A percentile compares a stretch with the other conserved stretches of the same genome.
phyloP scores from a whole-genome alignment of 306 rosid genomes.

The Fragaria vesca region DNA sequence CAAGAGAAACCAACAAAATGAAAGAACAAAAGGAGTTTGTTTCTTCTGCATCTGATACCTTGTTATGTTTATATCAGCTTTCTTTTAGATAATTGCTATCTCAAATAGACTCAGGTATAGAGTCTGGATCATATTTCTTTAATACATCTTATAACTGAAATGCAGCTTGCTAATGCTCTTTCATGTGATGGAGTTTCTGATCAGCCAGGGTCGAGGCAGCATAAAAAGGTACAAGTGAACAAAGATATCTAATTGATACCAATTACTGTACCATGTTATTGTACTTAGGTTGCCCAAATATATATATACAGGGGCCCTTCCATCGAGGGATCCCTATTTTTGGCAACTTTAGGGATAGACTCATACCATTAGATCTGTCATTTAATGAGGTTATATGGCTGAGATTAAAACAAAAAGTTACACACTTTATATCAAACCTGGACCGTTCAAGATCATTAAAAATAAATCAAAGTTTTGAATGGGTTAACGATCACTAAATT shows the following conservation, averaged over 20 bases:
- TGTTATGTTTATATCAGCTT: not conserved
- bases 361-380: no score
- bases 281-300: not conserved
- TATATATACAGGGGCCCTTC: not conserved
- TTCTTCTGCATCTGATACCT: not conserved
- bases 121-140: constrained; percentile 21
- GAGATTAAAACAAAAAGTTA: no score
- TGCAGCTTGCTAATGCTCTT: constrained; percentile 50
- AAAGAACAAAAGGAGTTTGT: not conserved
- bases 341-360: no score
- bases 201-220: constrained; percentile 53
- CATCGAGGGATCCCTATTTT: no score
- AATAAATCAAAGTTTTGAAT: no score
- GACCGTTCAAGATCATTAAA: no score
- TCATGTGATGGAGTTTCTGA: constrained; percentile 41
- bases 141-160: constrained; percentile 27
- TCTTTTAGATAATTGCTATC: not conserved
- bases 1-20: not conserved
- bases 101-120: constrained; percentile 1
- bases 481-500: no score
- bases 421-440: no score
- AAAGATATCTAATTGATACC: not conserved
- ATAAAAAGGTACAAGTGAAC: constrained; percentile 61
- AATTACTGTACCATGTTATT: not conserved
- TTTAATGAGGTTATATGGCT: no score